Evolutionary conservation across 2,329 filamentous ascomycete genomes (phyloP), one percentile per base, ranked within the genome.

Genomic region (Fusarium luffae): DNA sequence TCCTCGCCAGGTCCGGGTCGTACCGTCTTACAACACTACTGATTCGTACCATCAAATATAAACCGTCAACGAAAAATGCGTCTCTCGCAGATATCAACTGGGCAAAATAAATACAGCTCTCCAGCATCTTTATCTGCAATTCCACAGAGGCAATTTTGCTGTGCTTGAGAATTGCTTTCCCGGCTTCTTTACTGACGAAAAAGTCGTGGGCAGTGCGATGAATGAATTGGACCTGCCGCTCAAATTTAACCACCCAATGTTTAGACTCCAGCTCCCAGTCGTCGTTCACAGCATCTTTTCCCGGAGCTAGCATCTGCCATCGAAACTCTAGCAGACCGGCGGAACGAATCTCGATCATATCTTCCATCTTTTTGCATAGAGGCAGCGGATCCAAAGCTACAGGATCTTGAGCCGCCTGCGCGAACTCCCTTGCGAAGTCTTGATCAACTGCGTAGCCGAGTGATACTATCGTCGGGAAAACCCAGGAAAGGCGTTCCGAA

Each of bases 121-220:
- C 32, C 4, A 34, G 2, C 32, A 18, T 18, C 3, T 8, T 10
- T 1, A 34, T 18, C 32, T 18, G 16, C 8, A 34, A 10, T 5
- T 18, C 4, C 16, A 34, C 0, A 5, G 16, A 10, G 8, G 32
- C 3, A 5, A 0, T 10, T 10, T 10, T 34, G 16, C 32, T 18
- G 32, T 18, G 8, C 4, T 7, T 43, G 4, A 55, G 5, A 1
- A 63, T 55, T 0, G 2, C 6, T 4, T 48, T 42, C 0, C 57
- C 59, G 0, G 16, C 0, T 4, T 48, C 27, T 1, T 47, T 63
- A 6, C 43, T 28, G 2, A 27, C 7, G 0, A 63, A 16, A 5
- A 63, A 62, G 5, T 62, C 57, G 0, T 43, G 19, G 14, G 19
- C 59, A 16, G 59, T 63, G 2, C 57, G 59, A 12, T 63, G 59